Percentiles rank a stretch among this genome's conserved stretches.
Conservation (phyloP, 768 basidiomycete species). For the Boletellus emodensis region DNA sequence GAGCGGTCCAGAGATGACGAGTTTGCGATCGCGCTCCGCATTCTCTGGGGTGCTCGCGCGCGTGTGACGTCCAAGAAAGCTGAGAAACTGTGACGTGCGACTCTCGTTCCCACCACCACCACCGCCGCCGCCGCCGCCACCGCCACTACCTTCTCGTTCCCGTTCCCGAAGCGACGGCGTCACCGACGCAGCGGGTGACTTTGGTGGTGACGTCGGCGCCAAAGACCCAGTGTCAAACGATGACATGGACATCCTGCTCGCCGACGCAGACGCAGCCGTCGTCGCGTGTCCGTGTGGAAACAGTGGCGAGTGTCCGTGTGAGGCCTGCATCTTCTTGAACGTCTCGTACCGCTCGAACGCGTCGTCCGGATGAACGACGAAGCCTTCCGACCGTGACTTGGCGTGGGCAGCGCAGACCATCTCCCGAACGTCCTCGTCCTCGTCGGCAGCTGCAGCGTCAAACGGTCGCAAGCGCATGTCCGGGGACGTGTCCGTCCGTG, state of each 20-base stretch:
- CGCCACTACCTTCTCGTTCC: conserved; percentile 8
- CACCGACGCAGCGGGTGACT: conserved; percentile 32
- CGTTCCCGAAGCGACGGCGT: conserved; percentile 30
- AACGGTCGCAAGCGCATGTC: background rate
- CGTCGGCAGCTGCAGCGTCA: background rate
- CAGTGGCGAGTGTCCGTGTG: conserved; percentile 10
- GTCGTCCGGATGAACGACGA: conserved; percentile 54
- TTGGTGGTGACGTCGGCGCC: conserved; percentile 38
- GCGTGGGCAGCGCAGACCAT: conserved; percentile 1
- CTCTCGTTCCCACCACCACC: conserved; percentile 26
- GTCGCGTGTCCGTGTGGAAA: background rate
- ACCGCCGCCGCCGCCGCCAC: background rate
- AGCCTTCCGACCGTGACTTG: conserved; percentile 14
- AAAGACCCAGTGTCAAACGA: conserved; percentile 45
- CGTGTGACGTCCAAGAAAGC: conserved; percentile 54
- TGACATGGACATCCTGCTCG: conserved; percentile 58
- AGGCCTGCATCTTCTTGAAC: conserved; percentile 55
- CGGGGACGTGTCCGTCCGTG: conserved; percentile 13
- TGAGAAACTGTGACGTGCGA: conserved; percentile 48
- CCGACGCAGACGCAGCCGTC: conserved; percentile 1
- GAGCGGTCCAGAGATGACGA: conserved; percentile 70
- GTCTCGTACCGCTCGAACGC: conserved; percentile 88
- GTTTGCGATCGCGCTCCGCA: conserved; percentile 41
- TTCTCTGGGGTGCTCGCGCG: conserved; percentile 46
- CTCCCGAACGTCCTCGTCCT: background rate